Base-by-base conservation (phyloP, 805 yeast species). In the Myxozyma vanderwaltii region DNA sequence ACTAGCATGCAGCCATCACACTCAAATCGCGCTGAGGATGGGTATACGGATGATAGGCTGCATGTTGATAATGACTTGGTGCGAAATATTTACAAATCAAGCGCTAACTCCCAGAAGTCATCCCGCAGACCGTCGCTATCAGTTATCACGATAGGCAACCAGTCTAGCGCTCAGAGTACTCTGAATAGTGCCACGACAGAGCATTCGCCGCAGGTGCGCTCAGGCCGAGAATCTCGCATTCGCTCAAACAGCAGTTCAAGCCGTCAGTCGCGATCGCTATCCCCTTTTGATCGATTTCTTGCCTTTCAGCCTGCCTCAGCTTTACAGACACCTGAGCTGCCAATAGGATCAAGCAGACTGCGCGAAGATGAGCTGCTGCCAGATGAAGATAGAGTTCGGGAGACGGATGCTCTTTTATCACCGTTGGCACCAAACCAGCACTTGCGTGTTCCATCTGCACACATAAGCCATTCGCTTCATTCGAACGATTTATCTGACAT, bases 281-380 rank as follows among this genome's bases (percentile, higher is more conserved):
- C 64, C 12, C 64, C 64, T 4, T 61, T 17, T 51, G 64, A 57
- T 35, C 35, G 64, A 4, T 61, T 61, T 33, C 29, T 61, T 49
- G 58, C 63, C 13, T 61, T 61, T 31, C 56, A 54, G 53, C 61
- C 64, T 6, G 12, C 46, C 10, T 29, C 56, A 3, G 56, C 44
- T 17, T 38, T 33, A 23, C 47, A 36, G 6, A 31, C 41, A 15
- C 19, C 48, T 13, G 51, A 43, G 29, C 10, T 46, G 13, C 60
- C 55, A 4, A 41, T 47, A 13, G 52, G 48, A 15, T n/a, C 51
- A 6, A 56, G 60, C 35, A 27, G 48, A 17, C 35, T 56, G 4
- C 38, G 35, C 13, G 54, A 48, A 13, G 60, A 51, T 8, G 63
- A 60, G 24, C 39, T 60, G 49, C 7, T 53, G 4, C 17, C 41